Evolutionary conservation across 345 rosid genomes (phyloP).

Genomic region (Microthlaspi erraticum): DNA sequence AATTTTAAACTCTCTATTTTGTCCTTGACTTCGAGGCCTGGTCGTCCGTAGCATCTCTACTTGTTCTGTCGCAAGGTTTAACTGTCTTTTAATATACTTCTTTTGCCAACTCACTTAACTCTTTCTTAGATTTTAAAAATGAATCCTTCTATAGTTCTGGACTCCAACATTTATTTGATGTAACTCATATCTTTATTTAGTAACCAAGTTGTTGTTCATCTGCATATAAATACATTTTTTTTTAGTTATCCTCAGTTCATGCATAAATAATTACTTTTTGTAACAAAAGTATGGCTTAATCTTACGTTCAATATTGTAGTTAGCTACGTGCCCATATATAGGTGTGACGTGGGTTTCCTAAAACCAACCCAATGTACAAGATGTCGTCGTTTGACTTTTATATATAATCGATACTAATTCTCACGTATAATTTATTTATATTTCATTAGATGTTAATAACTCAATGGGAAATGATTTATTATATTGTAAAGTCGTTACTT

Average conservation of each 20-base stretch:
- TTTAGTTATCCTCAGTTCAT: background rate
- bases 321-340: conserved; percentile 25
- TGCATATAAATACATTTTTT: background rate
- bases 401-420: background rate
- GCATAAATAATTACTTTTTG: background rate
- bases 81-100: background rate
- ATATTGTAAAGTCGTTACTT: conserved; percentile 21
- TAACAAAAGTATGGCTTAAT: conserved; percentile 14
- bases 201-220: background rate
- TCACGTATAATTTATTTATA: background rate
- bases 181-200: background rate
- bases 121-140: background rate
- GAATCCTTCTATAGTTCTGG: background rate
- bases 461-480: background rate
- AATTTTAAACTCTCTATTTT: background rate
- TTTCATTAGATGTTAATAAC: background rate
- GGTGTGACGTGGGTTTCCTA: conserved; percentile 31
- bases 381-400: conserved; percentile 38
- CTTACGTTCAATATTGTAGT: conserved; percentile 27
- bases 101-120: conserved; percentile 13
- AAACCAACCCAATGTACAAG: conserved; percentile 39
- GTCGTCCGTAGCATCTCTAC: conserved; percentile 18
- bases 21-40: conserved; percentile 23
- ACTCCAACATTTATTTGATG: background rate
- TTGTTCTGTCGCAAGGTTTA: conserved; percentile 28